phyloP scores from a whole-genome alignment of 768 basidiomycete genomes.

The Tubosaeta sp. region DNA sequence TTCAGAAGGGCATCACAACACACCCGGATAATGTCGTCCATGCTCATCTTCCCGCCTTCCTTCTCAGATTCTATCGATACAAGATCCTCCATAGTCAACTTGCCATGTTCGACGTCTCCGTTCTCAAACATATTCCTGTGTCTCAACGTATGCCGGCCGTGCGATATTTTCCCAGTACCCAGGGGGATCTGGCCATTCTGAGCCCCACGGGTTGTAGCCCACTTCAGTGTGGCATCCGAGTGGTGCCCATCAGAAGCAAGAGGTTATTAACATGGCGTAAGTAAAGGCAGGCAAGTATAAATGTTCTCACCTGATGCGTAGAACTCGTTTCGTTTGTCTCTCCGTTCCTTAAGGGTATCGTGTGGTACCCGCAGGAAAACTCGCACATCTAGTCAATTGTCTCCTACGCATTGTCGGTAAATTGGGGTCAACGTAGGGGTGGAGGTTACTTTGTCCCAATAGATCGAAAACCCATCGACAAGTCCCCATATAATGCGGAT shows the following conservation, averaged over 20 bases:
- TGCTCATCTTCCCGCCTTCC: conserved; percentile 46
- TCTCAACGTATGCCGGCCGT: conserved; percentile 88
- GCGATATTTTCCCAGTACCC: conserved; percentile 90
- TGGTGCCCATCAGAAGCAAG: too few relatives aligned
- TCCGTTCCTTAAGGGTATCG: conserved; percentile 64
- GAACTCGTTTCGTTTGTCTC: conserved; percentile 81
- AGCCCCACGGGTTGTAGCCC: conserved; percentile 79
- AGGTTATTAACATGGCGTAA: too few relatives aligned
- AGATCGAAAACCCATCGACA: conserved; percentile 91
- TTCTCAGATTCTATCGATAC: conserved; percentile 58
- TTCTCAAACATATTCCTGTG: conserved; percentile 67
- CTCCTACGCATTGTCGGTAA: conserved; percentile 40
- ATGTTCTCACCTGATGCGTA: conserved; percentile 74
- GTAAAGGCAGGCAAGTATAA: conserved; percentile 9
- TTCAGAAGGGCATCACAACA: conserved; percentile 46
- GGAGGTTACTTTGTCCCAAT: conserved; percentile 70
- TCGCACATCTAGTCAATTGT: conserved; percentile 73
- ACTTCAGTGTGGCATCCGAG: conserved; percentile 47
- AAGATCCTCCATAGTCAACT: conserved; percentile 38
- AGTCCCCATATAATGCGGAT: conserved; percentile 71
- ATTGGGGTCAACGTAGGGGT: neutral
- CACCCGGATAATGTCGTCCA: conserved; percentile 57
- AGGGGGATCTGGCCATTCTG: conserved; percentile 87
- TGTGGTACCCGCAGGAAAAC: conserved; percentile 85
- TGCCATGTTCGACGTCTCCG: conserved; percentile 73